Base-by-base conservation (phyloP, 2,329 filamentous ascomycete species). In the Botrytis porri region DNA sequence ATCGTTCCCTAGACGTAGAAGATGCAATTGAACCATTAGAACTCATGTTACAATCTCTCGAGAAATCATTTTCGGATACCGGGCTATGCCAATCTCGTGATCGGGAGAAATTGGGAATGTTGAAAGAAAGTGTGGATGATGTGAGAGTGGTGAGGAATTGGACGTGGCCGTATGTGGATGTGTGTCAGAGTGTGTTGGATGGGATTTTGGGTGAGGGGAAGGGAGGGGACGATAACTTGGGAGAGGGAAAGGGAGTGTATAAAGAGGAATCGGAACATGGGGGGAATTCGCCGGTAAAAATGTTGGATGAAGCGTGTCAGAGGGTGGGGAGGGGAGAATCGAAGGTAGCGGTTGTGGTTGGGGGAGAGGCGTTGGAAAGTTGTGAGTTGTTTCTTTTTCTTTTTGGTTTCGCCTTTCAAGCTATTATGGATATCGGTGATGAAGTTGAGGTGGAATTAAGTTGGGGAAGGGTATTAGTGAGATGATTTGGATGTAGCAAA, bases 261-360 rank as follows among this genome's bases (percentile, higher is more conserved):
- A 69, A 35, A 32, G 62, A 72, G 32, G 63, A 73, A 45, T 39
- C 35, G 3, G 65, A 70, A 9, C 63, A 73, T 45, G 59, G 65
- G 5, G 71, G 71, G 0, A 88, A 92, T 75, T 86, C 89, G 45
- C 89, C 90, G 0, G 89, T 85, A 0, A 85, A 86, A 73, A 78
- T 91, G 16, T 84, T 91, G n/a, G 90, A 92, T 74, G 86, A 89
- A 70, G 89, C 89, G 0, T 89, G 89, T 1, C 82, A 86, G 29
- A 83, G 88, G 41, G 85, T 92, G 22, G 83, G 88, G 0, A 80
- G 79, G 35, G 85, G 88, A 1, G 82, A 89, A 70, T 85, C 81
- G 16, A 88, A 84, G 25, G 84, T 91, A 9, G 88, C 88, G 0
- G 79, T 92, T 54, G 80, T 92, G 1, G 86, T 87, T 1, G 90